Conservation (phyloP, 116 monocot genomes). For the Trichopus zeylanicus region DNA sequence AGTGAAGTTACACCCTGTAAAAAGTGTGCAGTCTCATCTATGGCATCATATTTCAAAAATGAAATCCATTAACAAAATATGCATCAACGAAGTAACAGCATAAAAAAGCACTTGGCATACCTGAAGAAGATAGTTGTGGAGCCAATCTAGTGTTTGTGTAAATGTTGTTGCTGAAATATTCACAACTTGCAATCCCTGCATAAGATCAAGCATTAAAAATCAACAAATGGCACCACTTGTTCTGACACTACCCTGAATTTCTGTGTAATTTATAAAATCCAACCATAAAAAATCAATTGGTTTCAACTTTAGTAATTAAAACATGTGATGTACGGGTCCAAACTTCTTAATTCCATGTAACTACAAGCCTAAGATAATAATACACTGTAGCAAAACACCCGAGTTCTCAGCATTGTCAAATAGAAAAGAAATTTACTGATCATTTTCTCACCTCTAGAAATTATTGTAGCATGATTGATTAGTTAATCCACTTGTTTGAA, state of each 20-base stretch:
- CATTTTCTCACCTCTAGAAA: no score
- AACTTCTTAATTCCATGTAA: not conserved
- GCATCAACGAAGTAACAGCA: not conserved
- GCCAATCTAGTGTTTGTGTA: slow-evolving; percentile 41
- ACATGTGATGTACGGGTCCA: not conserved
- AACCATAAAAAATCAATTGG: not conserved
- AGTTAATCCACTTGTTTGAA: no score
- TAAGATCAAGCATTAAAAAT: slow-evolving; percentile 1
- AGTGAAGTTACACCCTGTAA: no score
- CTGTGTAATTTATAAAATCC: not conserved
- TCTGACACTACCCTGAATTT: not conserved
- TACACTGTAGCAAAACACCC: not conserved
- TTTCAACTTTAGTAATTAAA: not conserved
- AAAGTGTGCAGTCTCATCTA: no score
- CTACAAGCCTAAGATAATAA: not conserved
- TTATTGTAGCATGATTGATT: no score
- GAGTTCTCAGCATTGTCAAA: no score
- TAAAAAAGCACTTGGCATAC: slow-evolving; percentile 3
- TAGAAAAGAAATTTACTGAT: no score
- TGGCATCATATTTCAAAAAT: not conserved
- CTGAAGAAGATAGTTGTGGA: slow-evolving; percentile 46
- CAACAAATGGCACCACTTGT: not conserved
- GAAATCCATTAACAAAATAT: not conserved
- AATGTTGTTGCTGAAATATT: slow-evolving; percentile 47
- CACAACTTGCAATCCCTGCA: slow-evolving; percentile 31